Base-by-base conservation (phyloP, 2,329 filamentous ascomycete species). In the Aureobasidium melanogenum region DNA sequence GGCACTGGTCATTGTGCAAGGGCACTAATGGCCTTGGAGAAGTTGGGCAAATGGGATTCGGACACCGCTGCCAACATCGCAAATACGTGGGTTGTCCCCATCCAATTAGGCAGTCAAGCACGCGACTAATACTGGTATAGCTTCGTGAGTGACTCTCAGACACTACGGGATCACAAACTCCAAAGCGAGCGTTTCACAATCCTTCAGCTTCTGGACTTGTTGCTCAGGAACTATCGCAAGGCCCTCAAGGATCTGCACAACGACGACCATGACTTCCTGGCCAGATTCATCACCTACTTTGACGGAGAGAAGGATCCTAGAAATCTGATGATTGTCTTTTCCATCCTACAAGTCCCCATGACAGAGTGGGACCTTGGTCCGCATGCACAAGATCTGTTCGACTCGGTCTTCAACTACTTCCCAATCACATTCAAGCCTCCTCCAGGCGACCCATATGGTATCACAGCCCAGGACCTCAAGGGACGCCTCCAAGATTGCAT, bases 391-490 rank as follows among this genome's bases (percentile, higher is more conserved):
- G 77, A 80, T 32, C 76, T 88, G 47, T 88, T 88, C 68, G 86
- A 88, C 65, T 80, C 84, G 3, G 84, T 86, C 19, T 88, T 87
- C 72, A 87, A 87, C 67, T 88, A 88, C 70, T 88, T 88, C 68
- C 85, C 85, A 0, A 88, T 88, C 66, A 88, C 85, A 0, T 88
- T 88, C 72, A 80, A 83, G 67, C 85, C 85, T 12, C 86, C 85
- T 1, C 85, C 84, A 12, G 84, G 87, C 65, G 85, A 88, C 67
- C 85, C 85, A 1, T 88, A 87, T 64, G 83, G 84, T 1, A 87
- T 88, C 63, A 88, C 85, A 2, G 83, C 85, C 2, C 84, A 88
- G 66, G 82, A 88, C 67, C 71, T 88, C 62, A 88, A 88, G 67
- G 79, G 82, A 56, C 79, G 85, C 30, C 70, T 88, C 15, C 78